Conservation (phyloP, 257 asterid species). For the Hygrophila difformis region DNA sequence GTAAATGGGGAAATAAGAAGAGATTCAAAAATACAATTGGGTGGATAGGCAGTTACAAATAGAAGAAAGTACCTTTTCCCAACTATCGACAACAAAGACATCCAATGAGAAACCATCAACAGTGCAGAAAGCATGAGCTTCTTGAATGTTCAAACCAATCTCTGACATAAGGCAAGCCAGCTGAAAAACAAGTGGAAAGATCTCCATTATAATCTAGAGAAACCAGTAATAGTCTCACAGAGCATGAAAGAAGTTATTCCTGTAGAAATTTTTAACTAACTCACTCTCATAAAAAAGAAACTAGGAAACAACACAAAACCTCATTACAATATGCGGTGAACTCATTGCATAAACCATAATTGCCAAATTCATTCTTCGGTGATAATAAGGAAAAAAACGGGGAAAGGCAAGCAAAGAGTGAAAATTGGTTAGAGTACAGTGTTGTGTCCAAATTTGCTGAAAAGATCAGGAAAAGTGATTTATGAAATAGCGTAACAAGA, state of each 20-base stretch:
- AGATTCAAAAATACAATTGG: neutral
- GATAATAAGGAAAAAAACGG: neutral
- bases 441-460: no score
- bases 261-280: neutral
- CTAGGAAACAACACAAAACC: conserved; percentile 7
- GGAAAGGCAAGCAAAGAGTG: no score
- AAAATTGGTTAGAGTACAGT: no score
- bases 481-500: no score
- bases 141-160: conserved; percentile 93
- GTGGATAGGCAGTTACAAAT: neutral
- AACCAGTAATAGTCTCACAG: neutral
- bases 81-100: conserved; percentile 80
- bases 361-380: conserved; percentile 1
- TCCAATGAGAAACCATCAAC: conserved; percentile 86
- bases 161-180: conserved; percentile 74
- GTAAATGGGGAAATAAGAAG: neutral
- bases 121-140: conserved; percentile 95
- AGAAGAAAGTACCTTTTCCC: conserved; percentile 56
- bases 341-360: neutral
- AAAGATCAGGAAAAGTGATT: no score
- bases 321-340: neutral
- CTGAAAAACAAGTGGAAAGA: conserved; percentile 31
- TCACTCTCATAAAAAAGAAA: neutral
- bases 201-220: conserved; percentile 3
- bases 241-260: conserved; percentile 6